Conservation (phyloP, 2,329 filamentous ascomycete species). For the Colletotrichum salicis region DNA sequence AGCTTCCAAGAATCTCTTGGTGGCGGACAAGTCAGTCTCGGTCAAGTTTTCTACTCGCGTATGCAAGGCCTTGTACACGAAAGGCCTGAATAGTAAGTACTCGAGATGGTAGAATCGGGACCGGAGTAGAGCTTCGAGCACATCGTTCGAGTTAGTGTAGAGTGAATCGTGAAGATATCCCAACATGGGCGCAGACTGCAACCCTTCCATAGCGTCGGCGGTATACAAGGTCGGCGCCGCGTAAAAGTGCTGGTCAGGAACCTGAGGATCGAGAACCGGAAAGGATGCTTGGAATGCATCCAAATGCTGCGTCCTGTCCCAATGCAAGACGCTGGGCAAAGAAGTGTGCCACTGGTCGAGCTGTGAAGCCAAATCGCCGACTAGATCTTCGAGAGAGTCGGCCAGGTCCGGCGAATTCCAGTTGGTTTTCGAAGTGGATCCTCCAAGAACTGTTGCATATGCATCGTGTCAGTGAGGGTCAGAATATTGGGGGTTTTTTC, state of each 20-base stretch:
- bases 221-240: slow-evolving; percentile 49
- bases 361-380: slow-evolving; percentile 59
- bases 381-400: slow-evolving; percentile 37
- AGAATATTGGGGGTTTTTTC: neutral
- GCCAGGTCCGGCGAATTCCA: slow-evolving; percentile 20
- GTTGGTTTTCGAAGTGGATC: neutral
- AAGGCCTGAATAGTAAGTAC: slow-evolving; percentile 67
- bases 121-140: slow-evolving; percentile 66
- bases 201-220: slow-evolving; percentile 50
- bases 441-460: neutral
- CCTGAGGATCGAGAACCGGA: slow-evolving; percentile 41
- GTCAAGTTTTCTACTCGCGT: slow-evolving; percentile 61
- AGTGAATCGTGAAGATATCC: neutral
- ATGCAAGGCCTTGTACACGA: slow-evolving; percentile 69
- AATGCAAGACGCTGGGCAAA: slow-evolving; percentile 64
- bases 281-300: slow-evolving; percentile 49
- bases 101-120: slow-evolving; percentile 69
- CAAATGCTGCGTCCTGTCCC: slow-evolving; percentile 62
- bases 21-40: slow-evolving; percentile 63
- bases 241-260: slow-evolving; percentile 10
- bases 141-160: slow-evolving; percentile 33
- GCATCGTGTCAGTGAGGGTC: slow-evolving; percentile 24
- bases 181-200: neutral
- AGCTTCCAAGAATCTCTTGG: slow-evolving; percentile 66
- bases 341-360: slow-evolving; percentile 65